Conservation (phyloP, 2,329 filamentous ascomycete species). For the Fusarium torreyae region DNA sequence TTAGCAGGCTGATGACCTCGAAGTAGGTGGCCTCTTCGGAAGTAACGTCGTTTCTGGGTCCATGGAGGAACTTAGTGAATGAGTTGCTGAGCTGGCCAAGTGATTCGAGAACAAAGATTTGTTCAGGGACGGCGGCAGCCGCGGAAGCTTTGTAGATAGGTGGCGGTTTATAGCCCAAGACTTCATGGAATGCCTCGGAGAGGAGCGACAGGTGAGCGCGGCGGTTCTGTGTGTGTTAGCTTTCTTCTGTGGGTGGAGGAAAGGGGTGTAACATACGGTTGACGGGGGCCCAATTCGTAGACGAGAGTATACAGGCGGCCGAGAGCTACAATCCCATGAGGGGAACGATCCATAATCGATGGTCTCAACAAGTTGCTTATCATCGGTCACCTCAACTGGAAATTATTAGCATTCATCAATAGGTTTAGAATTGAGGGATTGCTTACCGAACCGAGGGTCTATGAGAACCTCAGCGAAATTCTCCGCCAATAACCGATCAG, state of each 20-base stretch:
- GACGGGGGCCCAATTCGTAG: slow-evolving; percentile 67
- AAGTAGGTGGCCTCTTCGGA: slow-evolving; percentile 61
- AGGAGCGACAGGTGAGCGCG: slow-evolving; percentile 66
- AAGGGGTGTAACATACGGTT: slow-evolving; percentile 58
- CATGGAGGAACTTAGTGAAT: slow-evolving; percentile 58
- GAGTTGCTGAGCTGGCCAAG: slow-evolving; percentile 61
- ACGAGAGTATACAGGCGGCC: slow-evolving; percentile 59
- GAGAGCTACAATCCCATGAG: slow-evolving; percentile 59
- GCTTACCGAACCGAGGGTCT: slow-evolving; percentile 64
- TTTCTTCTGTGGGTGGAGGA: not conserved
- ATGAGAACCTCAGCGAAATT: slow-evolving; percentile 60
- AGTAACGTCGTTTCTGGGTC: slow-evolving; percentile 55
- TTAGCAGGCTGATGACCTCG: slow-evolving; percentile 60
- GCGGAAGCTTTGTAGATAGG: slow-evolving; percentile 65
- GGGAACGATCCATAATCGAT: slow-evolving; percentile 70
- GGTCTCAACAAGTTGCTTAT: slow-evolving; percentile 58
- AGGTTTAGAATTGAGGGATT: not conserved
- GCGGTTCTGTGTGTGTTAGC: slow-evolving; percentile 58
- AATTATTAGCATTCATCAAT: slow-evolving; percentile 25
- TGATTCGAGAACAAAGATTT: slow-evolving; percentile 61
- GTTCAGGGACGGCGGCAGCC: slow-evolving; percentile 59
- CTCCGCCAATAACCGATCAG: slow-evolving; percentile 60
- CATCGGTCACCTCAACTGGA: slow-evolving; percentile 60
- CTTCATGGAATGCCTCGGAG: slow-evolving; percentile 67
- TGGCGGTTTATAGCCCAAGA: slow-evolving; percentile 64